phyloP scores from a whole-genome alignment of 2,329 filamentous ascomycete genomes.

The Bretziella fagacearum region DNA sequence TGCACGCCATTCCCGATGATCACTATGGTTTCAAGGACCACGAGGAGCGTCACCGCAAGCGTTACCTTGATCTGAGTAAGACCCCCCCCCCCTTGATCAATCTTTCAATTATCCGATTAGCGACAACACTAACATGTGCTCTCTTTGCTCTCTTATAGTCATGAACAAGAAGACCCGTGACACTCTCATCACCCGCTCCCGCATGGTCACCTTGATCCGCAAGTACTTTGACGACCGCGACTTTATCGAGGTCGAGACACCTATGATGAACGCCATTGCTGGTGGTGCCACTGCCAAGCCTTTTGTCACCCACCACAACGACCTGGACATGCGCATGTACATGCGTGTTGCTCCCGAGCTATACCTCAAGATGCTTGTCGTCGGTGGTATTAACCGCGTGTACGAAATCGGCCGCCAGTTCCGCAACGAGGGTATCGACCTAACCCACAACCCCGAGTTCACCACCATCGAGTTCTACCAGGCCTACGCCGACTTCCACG shows the following conservation, averaged over 20 bases:
- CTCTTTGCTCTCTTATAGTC: conserved; percentile 25
- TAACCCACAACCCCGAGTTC: conserved; percentile 89
- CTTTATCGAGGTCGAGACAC: conserved; percentile 90
- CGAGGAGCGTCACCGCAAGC: conserved; percentile 81
- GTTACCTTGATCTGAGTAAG: conserved; percentile 67
- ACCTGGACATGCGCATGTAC: conserved; percentile 84
- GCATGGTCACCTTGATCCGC: conserved; percentile 74
- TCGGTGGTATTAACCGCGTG: conserved; percentile 84
- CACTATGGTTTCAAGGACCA: conserved; percentile 92
- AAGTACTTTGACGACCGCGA: conserved; percentile 74
- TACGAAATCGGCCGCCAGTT: conserved; percentile 95
- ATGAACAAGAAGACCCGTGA: conserved; percentile 83
- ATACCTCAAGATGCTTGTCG: conserved; percentile 89
- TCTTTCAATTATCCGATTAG: no score
- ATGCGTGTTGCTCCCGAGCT: conserved; percentile 91
- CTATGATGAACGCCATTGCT: conserved; percentile 92
- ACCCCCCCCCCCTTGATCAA: neutral
- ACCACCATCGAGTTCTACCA: conserved; percentile 96
- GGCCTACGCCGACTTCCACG: conserved; percentile 82
- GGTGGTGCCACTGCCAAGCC: conserved; percentile 88
- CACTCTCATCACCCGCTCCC: conserved; percentile 63
- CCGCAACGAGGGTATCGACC: conserved; percentile 60
- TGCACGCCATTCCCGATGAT: conserved; percentile 79
- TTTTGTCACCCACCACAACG: conserved; percentile 92
- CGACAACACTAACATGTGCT: neutral